phyloP scores from a whole-genome alignment of 805 yeast species.

The Candida maesae region DNA sequence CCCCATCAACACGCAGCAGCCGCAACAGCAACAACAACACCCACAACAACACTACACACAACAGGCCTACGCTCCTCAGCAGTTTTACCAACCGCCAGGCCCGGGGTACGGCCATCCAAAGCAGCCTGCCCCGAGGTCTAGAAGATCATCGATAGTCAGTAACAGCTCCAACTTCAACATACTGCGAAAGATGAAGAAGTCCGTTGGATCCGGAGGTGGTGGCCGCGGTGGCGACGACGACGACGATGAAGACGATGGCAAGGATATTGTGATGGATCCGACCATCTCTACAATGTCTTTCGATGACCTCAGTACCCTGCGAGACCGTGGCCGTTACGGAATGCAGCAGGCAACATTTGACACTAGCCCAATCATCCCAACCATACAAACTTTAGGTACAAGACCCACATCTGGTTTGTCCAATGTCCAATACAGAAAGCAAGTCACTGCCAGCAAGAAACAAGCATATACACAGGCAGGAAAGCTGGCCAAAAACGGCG shows the following conservation, averaged over 20 bases:
- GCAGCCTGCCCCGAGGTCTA: conserved; percentile 16
- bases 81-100: conserved; percentile 15
- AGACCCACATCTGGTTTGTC: conserved; percentile 31
- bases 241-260: conserved; percentile 37
- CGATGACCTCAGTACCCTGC: conserved; percentile 57
- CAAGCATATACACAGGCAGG: conserved; percentile 45
- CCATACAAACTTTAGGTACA: conserved; percentile 39
- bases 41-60: too few species aligned
- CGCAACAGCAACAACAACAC: conserved; percentile 10
- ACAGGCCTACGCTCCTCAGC: too few species aligned
- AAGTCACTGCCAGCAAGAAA: conserved; percentile 64
- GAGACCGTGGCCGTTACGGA: conserved; percentile 68
- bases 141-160: conserved; percentile 21
- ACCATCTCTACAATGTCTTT: conserved; percentile 47
- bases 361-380: conserved; percentile 75
- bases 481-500: conserved; percentile 25
- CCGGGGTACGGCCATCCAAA: conserved; percentile 9
- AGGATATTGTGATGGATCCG: conserved; percentile 30
- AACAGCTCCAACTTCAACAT: conserved; percentile 12
- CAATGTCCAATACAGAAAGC: conserved; percentile 65
- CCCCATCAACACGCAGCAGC: conserved; percentile 27
- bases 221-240: conserved; percentile 26
- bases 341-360: conserved; percentile 39
- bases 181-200: conserved; percentile 13
- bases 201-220: conserved; percentile 2